Evolutionary conservation across 2,329 filamentous ascomycete species (phyloP).

Genomic region (Cytospora schulzeri): DNA sequence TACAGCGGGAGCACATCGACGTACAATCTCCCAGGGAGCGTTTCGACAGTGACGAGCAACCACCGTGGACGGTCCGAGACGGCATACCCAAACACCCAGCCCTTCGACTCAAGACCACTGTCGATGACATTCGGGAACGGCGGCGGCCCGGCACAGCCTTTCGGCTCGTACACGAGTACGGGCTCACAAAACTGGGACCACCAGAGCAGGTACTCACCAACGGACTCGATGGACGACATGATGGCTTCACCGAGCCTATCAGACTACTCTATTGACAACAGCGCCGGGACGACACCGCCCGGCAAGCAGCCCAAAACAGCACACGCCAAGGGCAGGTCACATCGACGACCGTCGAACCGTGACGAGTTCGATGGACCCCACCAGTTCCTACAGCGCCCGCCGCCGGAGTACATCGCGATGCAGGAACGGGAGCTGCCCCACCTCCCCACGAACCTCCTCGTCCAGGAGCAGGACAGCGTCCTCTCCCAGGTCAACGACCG

Average conservation of each 20-base stretch:
- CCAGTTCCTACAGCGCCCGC: conserved; percentile 75
- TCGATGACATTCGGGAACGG: conserved; percentile 40
- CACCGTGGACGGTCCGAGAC: conserved; percentile 37
- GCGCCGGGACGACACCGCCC: conserved; percentile 42
- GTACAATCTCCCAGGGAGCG: conserved; percentile 39
- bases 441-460: conserved; percentile 78
- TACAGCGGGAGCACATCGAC: conserved; percentile 42
- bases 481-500: conserved; percentile 81
- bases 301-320: conserved; percentile 46
- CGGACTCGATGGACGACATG: conserved; percentile 61
- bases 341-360: conserved; percentile 75
- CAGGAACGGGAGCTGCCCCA: conserved; percentile 81
- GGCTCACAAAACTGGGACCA: conserved; percentile 50
- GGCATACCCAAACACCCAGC: conserved; percentile 42
- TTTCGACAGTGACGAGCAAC: conserved; percentile 38
- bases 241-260: conserved; percentile 60
- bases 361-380: conserved; percentile 90
- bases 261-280: conserved; percentile 62
- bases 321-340: conserved; percentile 49
- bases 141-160: conserved; percentile 25
- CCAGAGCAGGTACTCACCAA: conserved; percentile 56
- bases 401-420: conserved; percentile 70
- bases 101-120: conserved; percentile 46
- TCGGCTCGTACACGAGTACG: conserved; percentile 45
- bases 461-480: conserved; percentile 83